Evolutionary conservation across 1,284 basidiomycete species (phyloP), one percentile per base, ranked within the genome.

Genomic region (Trichosporon coremiiforme): DNA sequence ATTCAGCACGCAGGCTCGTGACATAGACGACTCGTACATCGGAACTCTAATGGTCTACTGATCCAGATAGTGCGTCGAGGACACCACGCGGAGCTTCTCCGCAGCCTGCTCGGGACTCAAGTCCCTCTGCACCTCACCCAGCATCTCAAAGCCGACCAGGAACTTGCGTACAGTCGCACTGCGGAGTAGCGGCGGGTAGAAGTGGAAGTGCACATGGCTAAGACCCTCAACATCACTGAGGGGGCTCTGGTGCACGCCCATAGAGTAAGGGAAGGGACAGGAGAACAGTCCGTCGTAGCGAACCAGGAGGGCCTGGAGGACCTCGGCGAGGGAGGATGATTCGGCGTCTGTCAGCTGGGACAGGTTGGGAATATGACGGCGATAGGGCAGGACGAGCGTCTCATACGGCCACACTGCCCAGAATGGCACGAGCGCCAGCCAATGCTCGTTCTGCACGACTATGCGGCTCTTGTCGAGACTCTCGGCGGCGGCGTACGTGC

Each of bases 401-500:
- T 98, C 95, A 78, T 91, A 98, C 0, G 95, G 95, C 95, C 95
- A 98, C 35, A 90, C 88, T 1, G 95, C 95, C 95, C 95, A 98
- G 89, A 92, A 98, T 0, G 95, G 95, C 0, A 98, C 94, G 5
- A 98, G 80, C 0, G 90, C 93, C 4, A 93, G 86, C 88, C 94
- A 98, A 76, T 94, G 92, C 80, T 87, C 86, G 72, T 71, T 77
- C 4, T 75, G 33, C 38, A 89, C 82, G 1, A 97, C 90, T 31
- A 95, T 84, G 1, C 95, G 87, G 20, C 88, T 86, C 64, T 86
- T 84, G 4, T 86, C 83, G 12, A 79, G 76, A 0, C 90, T 83
- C 80, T 98, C 95, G 62, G 89, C 85, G 68, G 89, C 85, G 3
- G 89, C 91, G 76, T 98, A 96, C 68, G 94, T 91, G 77, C 94